A percentile compares a stretch with the other conserved stretches of the same genome.
Evolutionary conservation across 805 yeast species (phyloP).

Genomic region (Tetrapisispora nanseiensis): DNA sequence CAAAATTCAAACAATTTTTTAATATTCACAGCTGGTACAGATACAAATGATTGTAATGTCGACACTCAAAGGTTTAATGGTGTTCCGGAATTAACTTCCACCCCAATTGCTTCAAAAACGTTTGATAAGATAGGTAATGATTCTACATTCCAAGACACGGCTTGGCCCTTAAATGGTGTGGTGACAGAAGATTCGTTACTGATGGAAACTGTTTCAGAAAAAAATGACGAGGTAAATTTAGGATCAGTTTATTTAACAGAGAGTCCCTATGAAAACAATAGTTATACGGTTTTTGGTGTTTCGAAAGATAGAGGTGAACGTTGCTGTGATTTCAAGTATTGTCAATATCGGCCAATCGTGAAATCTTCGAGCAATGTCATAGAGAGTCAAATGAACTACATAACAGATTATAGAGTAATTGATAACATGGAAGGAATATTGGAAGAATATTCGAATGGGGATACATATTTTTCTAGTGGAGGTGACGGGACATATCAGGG

Average conservation of each 20-base stretch:
- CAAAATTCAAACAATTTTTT: not conserved
- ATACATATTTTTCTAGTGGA: slow-evolving; percentile 19
- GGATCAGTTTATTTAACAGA: not conserved
- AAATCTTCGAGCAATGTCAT: not conserved
- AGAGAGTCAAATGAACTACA: not conserved
- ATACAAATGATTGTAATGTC: not conserved
- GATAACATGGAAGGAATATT: not conserved
- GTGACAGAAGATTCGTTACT: not conserved
- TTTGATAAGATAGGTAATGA: not conserved
- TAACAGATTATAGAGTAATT: not conserved
- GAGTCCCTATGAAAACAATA: not conserved
- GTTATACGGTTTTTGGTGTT: too few species aligned
- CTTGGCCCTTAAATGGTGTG: not conserved
- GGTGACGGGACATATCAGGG: slow-evolving; percentile 20
- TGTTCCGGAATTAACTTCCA: slow-evolving; percentile 1
- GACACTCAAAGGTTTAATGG: too few species aligned
- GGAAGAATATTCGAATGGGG: not conserved
- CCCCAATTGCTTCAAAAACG: not conserved
- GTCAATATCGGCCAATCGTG: not conserved
- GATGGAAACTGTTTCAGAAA: not conserved
- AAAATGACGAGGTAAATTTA: not conserved
- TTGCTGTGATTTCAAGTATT: slow-evolving; percentile 2
- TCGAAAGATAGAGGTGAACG: not conserved
- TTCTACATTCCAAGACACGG: not conserved
- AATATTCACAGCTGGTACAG: not conserved